These are phyloP conservation scores for Bullera alba DNA, from an alignment of 768 basidiomycete species.

Conservation along the genomic window DNA sequence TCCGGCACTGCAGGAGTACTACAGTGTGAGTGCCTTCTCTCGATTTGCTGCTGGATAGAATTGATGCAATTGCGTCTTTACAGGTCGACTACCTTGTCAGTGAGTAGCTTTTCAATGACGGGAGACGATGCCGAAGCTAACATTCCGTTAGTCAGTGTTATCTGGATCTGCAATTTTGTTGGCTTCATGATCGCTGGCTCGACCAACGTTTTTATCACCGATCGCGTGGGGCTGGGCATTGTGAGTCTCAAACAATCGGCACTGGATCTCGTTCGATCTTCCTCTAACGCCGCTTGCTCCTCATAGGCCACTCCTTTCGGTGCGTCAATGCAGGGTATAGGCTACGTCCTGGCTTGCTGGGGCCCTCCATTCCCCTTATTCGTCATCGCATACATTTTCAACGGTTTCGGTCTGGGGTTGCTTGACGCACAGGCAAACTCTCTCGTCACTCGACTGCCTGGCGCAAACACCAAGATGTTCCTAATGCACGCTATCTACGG, in stretches of 20 bases:
- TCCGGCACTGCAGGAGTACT: constrained; percentile 61
- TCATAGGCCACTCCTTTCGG: constrained; percentile 22
- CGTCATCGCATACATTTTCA: constrained; percentile 49
- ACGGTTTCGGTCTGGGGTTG: constrained; percentile 50
- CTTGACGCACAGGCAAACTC: constrained; percentile 54
- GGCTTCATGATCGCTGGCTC: constrained; percentile 53
- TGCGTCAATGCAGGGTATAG: constrained; percentile 21
- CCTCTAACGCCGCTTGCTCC: not conserved
- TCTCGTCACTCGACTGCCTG: constrained; percentile 49
- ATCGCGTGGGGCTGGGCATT: constrained; percentile 42
- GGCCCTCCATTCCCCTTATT: constrained; percentile 52
- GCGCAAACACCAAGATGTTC: constrained; percentile 47
- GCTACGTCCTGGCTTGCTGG: constrained; percentile 47
- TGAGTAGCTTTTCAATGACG: constrained; percentile 4
- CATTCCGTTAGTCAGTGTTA: constrained; percentile 53
- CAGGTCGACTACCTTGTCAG: constrained; percentile 34
- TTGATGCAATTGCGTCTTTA: not conserved
- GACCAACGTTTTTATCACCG: constrained; percentile 51
- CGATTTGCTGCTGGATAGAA: not conserved
- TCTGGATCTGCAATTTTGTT: constrained; percentile 53
- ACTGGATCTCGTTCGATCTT: not conserved
- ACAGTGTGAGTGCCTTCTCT: constrained; percentile 46
- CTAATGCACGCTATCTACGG: constrained; percentile 41
- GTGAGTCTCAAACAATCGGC: constrained; percentile 6
- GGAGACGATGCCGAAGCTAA: not conserved